These are phyloP conservation scores for Phialophora tarda DNA, from an alignment of 2,329 filamentous ascomycete genomes.

Conservation along the genomic window DNA sequence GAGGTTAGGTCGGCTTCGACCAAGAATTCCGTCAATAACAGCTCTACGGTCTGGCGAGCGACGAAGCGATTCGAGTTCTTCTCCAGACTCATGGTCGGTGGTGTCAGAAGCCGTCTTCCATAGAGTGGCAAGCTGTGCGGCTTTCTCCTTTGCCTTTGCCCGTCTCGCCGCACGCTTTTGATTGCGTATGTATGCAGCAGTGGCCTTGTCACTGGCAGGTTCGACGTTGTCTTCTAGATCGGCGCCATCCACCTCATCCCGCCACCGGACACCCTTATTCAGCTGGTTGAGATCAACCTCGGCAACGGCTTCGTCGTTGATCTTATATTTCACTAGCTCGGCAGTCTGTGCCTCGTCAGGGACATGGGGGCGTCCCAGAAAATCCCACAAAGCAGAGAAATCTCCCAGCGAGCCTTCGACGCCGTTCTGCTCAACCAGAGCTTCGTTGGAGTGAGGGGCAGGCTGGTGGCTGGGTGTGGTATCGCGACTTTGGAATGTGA, in stretches of 20 bases:
- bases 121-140: conserved; percentile 23
- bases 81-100: conserved; percentile 40
- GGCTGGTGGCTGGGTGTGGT: not conserved
- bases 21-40: conserved; percentile 41
- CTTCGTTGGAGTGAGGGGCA: conserved; percentile 2
- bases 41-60: conserved; percentile 39
- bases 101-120: conserved; percentile 31
- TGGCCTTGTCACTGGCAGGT: conserved; percentile 18
- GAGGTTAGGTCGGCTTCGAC: conserved; percentile 29
- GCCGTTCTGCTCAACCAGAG: conserved; percentile 24
- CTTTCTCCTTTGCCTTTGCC: conserved; percentile 39
- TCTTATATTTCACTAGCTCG: conserved; percentile 31
- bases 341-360: conserved; percentile 17
- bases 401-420: conserved; percentile 48
- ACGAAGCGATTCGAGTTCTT: conserved; percentile 38
- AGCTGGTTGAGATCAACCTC: conserved; percentile 33
- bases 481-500: conserved; percentile 21
- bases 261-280: conserved; percentile 43
- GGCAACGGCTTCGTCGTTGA: conserved; percentile 31
- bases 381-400: conserved; percentile 51
- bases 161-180: conserved; percentile 39
- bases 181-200: conserved; percentile 36
- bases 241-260: conserved; percentile 42
- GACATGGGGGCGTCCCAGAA: conserved; percentile 39
- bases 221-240: conserved; percentile 43